Evolutionary conservation across 1,284 basidiomycete species (phyloP), one percentile per base, ranked within the genome.

Genomic region (Ustilago cynodontis): DNA sequence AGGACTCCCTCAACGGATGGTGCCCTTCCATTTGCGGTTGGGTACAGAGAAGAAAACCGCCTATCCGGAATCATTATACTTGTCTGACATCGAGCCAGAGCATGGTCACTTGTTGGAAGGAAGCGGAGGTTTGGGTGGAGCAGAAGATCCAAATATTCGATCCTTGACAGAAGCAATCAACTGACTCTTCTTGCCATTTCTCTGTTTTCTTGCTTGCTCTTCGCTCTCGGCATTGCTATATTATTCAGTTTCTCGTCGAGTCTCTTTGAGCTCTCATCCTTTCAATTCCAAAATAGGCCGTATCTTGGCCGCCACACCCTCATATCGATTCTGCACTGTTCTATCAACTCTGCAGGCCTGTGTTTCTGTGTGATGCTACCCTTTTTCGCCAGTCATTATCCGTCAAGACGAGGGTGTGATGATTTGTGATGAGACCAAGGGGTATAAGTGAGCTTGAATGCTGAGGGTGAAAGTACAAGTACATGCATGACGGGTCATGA

Each of bases 1-100:
- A 77, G 80, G 80, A 79, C 80, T 81, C 80, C 80, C 80, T 81
- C 80, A 76, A 77, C 80, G 71, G 79, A 81, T 62, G 20, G 59
- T 65, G 69, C 68, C 69, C 60, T 61, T 64, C 50, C 47, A 29
- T 68, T 65, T 56, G 59, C 65, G 58, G 58, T 56, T 11, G 64
- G 71, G 64, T 71, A 66, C 75, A 67, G 71, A 63, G 75, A 72
- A 73, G 78, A 80, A 56, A 80, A 75, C 59, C 51, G 49, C 75
- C 78, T 73, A 80, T 73, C 78, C 78, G 78, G 78, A 80, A 80
- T 80, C 78, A 80, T 77, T 80, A 72, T 74, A 71, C 41, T 59
- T 59, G 75, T 80, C 78, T 79, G 78, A 79, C 56, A 66, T 58
- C 47, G 70, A 67, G 65, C 65, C 60, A 67, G 70, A 67, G 70